Base-by-base conservation (phyloP, 2,329 filamentous ascomycete species). In the Aspergillus cejpii region DNA sequence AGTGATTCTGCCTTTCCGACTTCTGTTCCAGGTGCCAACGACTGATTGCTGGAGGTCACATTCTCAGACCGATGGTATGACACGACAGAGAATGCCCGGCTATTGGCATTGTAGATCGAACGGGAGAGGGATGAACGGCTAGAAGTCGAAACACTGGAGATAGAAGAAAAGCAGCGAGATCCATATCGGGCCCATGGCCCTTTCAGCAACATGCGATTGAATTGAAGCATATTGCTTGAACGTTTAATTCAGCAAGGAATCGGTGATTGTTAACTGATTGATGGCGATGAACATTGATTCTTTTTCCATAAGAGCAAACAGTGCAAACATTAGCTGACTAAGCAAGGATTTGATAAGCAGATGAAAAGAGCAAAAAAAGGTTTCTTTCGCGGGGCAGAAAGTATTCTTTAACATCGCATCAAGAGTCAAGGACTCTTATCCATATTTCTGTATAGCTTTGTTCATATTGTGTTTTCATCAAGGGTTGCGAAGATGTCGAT, bases 401-500 rank as follows among this genome's bases (percentile, higher is more conserved):
- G 31, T 15, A 20, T 6, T 33, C 15, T 33, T 33, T 12, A 19
- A 15, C 29, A 33, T 33, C 29, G n/a, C 17, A 3, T 20, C 10
- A 34, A 34, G 31, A 34, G 31, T 34, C 31, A 11, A 10, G 10
- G 31, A 34, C 31, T 34, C 31, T 34, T 10, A 10, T 34, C 11
- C 17, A 12, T 34, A 34, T 34, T 20, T 17, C 17, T 34, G 15
- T 34, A 19, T 24, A 4, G 23, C 6, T 28, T 3, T 28, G 5
- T 34, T 6, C 15, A 10, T 19, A 5, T 20, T 11, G 5, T 34
- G 10, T 7, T 19, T 20, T 6, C 31, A 17, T 34, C 4, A 34
- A 34, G 15, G 31, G 31, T 15, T 34, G 15, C 31, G 40, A 62
- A 54, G 21, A 63, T 63, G 60, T 63, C 60, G 54, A 80, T 80